Evolutionary conservation across 345 rosid genomes (phyloP), one percentile per base, ranked within the genome.

Genomic region (Linum trigynum): DNA sequence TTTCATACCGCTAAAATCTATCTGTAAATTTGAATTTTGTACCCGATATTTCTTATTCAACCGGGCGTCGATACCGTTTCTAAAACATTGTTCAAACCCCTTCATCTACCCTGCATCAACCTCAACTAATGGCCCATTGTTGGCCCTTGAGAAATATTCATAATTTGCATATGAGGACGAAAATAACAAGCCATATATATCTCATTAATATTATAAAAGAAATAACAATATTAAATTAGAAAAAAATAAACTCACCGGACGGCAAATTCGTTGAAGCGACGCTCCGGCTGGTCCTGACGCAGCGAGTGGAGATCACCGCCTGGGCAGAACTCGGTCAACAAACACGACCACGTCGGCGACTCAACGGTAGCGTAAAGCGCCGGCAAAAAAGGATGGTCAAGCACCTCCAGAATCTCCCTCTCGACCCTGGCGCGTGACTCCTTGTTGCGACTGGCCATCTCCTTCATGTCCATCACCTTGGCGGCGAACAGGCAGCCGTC

Each of bases 311-410:
- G 94, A 75, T 91, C 91, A 3, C 91, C 94, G 16, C 97, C 96
- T 62, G 96, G 85, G 65, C 96, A 91, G 65, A 88, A 85, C 78
- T 91, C 96, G 8, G 91, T 83, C 8, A 91, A 63, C 73, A 91
- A 71, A 69, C 96, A 91, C 51, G 79, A 85, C 86, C 89, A 91
- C 73, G 84, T 70, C 3, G 82, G 82, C 41, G 88, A 83, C 55
- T 88, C 91, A 69, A 88, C 77, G 7, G 85, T 80, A 68, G 86
- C 86, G 72, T 85, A 88, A 17, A 91, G 81, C 32, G 82, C 82
- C 2, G 97, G 97, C 75, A 91, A 72, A 63, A 91, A 91, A 0
- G 97, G 97, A 64, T 91, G 97, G 60, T 91, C 94, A 77, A 91
- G 62, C 66, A 78, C 69, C 63, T 85, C 85, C 73, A 91, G 57